Percentiles rank a stretch among this genome's conserved stretches.
Evolutionary conservation across 768 basidiomycete species (phyloP).

Genomic region (Galerina marginata): DNA sequence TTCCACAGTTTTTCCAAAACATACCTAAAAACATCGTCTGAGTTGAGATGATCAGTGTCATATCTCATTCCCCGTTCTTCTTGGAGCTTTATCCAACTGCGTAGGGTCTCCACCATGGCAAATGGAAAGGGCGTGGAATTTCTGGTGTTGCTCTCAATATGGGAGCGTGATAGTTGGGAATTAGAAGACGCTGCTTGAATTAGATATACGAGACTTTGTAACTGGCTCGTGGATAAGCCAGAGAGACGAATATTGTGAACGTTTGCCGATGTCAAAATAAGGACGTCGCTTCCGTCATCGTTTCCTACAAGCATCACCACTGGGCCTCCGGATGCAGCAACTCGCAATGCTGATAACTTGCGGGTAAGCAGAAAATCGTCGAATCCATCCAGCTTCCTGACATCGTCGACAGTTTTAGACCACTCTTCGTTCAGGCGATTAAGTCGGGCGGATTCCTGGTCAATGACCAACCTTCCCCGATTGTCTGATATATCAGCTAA

Average conservation of each 20-base stretch:
- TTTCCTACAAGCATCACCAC: conserved; percentile 9
- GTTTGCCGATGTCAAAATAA: conserved; percentile 9
- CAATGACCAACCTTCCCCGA: conserved; percentile 1
- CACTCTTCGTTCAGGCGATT: conserved; percentile 10
- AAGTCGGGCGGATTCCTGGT: conserved; percentile 7
- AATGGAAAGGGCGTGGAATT: too few relatives aligned
- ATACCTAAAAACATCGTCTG: not conserved
- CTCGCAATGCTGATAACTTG: conserved; percentile 2
- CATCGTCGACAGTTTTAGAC: conserved; percentile 2
- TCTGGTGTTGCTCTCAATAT: too few relatives aligned
- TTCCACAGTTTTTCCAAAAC: conserved; percentile 7
- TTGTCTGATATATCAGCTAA: not conserved
- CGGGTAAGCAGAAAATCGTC: conserved; percentile 15
- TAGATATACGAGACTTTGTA: too few relatives aligned
- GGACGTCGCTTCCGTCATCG: conserved; percentile 9
- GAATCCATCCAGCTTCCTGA: conserved; percentile 10
- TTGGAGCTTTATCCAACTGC: not conserved
- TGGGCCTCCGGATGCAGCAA: conserved; percentile 1
- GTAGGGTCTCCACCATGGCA: not conserved
- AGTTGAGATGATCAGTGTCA: not conserved
- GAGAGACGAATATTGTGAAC: too few relatives aligned
- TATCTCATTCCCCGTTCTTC: not conserved
- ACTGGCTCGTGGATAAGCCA: too few relatives aligned
- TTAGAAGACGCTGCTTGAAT: too few relatives aligned
- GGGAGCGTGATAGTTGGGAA: too few relatives aligned